These are phyloP conservation scores for Eucalyptus sp. DNA, from an alignment of 345 rosid species.

Conservation along the genomic window DNA sequence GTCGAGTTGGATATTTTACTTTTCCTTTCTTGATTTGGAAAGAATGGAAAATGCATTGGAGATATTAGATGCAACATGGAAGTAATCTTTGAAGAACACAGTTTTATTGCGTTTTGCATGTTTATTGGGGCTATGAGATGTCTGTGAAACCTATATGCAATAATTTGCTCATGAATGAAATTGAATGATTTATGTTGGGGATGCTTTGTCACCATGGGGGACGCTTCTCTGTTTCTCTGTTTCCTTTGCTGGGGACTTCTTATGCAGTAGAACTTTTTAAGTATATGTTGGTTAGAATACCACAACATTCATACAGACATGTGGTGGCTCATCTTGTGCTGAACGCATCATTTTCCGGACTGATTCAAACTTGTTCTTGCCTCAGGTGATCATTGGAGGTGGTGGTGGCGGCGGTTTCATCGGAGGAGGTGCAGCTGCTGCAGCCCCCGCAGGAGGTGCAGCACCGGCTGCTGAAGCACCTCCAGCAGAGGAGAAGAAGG, in stretches of 20 bases:
- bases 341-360: background rate
- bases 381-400: constrained; percentile 42
- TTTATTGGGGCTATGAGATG: background rate
- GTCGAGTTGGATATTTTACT: background rate
- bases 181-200: background rate
- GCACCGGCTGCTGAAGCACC: constrained; percentile 36
- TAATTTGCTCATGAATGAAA: background rate
- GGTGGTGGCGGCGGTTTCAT: constrained; percentile 36
- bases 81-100: background rate
- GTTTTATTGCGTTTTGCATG: background rate
- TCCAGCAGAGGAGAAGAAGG: constrained; percentile 47
- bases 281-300: background rate
- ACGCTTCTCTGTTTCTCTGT: background rate
- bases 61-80: background rate
- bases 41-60: background rate
- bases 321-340: background rate
- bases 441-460: constrained; percentile 26
- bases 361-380: background rate
- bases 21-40: background rate
- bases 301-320: background rate
- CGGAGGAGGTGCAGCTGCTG: constrained; percentile 32
- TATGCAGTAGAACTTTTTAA: background rate
- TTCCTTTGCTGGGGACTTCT: background rate
- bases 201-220: background rate
- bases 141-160: background rate